Base-by-base conservation (phyloP, 768 basidiomycete species). In the Chiua virens region DNA sequence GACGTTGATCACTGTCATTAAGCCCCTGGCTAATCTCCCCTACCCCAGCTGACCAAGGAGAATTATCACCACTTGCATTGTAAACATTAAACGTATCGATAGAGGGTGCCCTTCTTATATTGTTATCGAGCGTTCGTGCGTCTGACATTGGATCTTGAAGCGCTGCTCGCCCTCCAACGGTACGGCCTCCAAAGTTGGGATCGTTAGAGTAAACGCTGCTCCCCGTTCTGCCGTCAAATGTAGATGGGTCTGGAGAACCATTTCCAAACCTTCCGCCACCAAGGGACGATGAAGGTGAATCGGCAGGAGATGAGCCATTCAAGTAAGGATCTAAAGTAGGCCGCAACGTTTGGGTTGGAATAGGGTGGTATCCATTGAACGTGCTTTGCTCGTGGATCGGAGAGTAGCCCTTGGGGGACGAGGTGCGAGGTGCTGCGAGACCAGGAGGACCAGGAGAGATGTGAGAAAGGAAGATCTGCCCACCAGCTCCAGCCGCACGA, bases 201-300 rank as follows among this genome's bases (percentile, higher is more conserved):
- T 79, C 81, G 20, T 57, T 54, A 34, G 66, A 58, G 53, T 74
- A 74, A 27, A 71, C 63, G 32, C 69, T 67, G 21, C 56, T 65
- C n/a, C 65, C 65, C 30, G 73, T 68, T 49, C 78, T 75, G 21
- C 80, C 76, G 46, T 75, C 77, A 56, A 86, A 80, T 8, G 74
- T 70, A 23, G 75, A 65, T n/a, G 80, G 78, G 66, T 90, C 89
- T 0, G 89, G 88, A 28, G 88, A 89, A 18, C 75, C 77, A 55
- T 83, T 80, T 40, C 79, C 76, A 63, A 87, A 86, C 54, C 83
- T 72, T 27, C 78, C 80, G 25, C 75, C 80, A 52, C 85, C 79
- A 38, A 88, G 78, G 4, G 87, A 86, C 2, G 89, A 89, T 3
- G 85, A 79, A 3, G 87, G 86, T 9, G 89, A 89, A 52, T 86